phyloP scores from a whole-genome alignment of 257 asterid genomes.

The Petunia axillaris region DNA sequence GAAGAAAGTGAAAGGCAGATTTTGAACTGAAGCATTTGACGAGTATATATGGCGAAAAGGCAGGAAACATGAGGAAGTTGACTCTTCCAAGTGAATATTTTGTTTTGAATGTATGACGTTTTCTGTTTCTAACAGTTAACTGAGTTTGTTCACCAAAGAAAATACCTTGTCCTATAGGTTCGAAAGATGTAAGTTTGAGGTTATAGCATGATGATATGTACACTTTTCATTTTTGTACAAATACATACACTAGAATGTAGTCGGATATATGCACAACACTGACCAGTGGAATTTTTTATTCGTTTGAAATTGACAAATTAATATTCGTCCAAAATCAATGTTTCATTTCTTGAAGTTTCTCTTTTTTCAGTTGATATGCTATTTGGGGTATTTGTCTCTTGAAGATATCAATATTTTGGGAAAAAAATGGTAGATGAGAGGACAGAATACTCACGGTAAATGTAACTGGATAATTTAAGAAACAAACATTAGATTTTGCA shows the following conservation, averaged over 20 bases:
- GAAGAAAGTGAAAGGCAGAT: too few species aligned
- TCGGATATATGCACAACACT: constrained; percentile 10
- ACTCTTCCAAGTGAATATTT: not conserved
- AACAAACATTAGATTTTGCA: too few species aligned
- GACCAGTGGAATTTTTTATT: constrained; percentile 20
- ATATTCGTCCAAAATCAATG: not conserved
- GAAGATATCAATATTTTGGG: too few species aligned
- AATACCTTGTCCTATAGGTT: not conserved
- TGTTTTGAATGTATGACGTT: constrained; percentile 7
- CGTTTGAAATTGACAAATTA: not conserved
- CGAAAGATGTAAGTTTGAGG: not conserved
- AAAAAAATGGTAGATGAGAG: too few species aligned
- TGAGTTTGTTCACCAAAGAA: not conserved
- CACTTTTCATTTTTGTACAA: constrained; percentile 18
- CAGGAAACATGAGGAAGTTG: not conserved
- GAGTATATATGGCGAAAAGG: not conserved
- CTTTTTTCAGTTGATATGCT: not conserved
- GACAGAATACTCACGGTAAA: too few species aligned
- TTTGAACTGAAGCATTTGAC: not conserved
- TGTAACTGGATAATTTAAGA: too few species aligned
- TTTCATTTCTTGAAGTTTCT: not conserved
- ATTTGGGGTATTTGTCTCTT: too few species aligned
- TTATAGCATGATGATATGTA: constrained; percentile 20
- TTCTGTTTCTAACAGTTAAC: not conserved
- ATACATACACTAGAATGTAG: constrained; percentile 17